These are phyloP conservation scores for Blastobotrys petasosporus DNA, from an alignment of 1,139 yeast genomes.

Conservation along the genomic window DNA sequence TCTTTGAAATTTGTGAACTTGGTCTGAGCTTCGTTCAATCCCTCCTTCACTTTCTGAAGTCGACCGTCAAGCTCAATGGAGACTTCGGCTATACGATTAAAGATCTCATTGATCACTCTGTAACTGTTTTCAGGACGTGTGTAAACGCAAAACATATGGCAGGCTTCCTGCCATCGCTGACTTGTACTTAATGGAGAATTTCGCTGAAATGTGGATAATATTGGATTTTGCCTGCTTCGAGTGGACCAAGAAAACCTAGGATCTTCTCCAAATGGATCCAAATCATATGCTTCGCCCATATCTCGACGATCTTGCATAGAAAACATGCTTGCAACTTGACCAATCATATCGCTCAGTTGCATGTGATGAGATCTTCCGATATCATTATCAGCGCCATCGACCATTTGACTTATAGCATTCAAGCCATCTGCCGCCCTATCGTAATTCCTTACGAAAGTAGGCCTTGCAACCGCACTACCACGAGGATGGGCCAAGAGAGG, in stretches of 20 bases:
- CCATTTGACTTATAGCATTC: conserved; percentile 14
- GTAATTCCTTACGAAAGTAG: conserved; percentile 5
- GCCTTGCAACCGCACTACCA: conserved; percentile 4
- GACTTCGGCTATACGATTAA: conserved; percentile 31
- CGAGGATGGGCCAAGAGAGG: conserved; percentile 19
- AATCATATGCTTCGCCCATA: conserved; percentile 25
- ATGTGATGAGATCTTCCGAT: conserved; percentile 10
- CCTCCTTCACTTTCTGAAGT: conserved; percentile 29
- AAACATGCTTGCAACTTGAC: conserved; percentile 15
- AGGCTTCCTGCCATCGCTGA: conserved; percentile 66
- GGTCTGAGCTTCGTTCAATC: conserved; percentile 29
- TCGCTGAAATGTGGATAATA: conserved; percentile 18
- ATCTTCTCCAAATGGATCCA: conserved; percentile 1
- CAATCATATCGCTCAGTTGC: conserved; percentile 16
- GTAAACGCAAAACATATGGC: conserved; percentile 45
- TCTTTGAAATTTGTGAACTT: conserved; percentile 28
- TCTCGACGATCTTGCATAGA: conserved; percentile 13
- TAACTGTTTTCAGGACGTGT: conserved; percentile 38
- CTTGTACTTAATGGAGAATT: conserved; percentile 47
- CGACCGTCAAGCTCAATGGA: conserved; percentile 37
- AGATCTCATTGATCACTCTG: conserved; percentile 49
- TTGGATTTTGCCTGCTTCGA: conserved; percentile 2
- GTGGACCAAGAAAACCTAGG: neutral
- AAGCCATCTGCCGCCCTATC: conserved; percentile 7
- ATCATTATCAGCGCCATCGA: conserved; percentile 9